Evolutionary conservation across 2,329 filamentous ascomycete species (phyloP), one percentile per base, ranked within the genome.

Genomic region (Pseudocercospora eumusae): DNA sequence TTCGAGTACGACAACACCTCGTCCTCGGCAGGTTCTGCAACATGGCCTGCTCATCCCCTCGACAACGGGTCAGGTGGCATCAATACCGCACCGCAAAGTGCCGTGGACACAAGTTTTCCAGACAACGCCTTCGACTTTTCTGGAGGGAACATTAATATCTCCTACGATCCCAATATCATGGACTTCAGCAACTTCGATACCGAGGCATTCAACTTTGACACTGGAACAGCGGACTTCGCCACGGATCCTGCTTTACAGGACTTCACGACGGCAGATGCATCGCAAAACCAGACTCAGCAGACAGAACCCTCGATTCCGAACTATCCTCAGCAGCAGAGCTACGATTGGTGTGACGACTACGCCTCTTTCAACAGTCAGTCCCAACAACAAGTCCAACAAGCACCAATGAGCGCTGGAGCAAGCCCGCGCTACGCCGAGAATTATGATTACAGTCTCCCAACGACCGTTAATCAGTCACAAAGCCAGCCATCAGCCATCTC

Each of bases 41-140:
- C 64, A 25, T 73, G 71, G 70, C 64, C 70, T 2, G 21, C 49
- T 11, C 21, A 44, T 3, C 61, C 63, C 6, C 42, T 67, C 25
- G 68, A 64, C 42, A 62, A 68, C 15, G 61, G 56, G 49, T 63
- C 45, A 27, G 45, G 49, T 11, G 57, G 52, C 8, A 27, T 53
- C 47, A 53, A 58, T 49, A 68, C 60, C 20, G 64, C 60, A 23
- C 66, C 57, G 44, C 50, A 61, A 15, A 64, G 60, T 52, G 61
- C 61, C 36, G 56, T 62, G 18, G 64, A 68, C 50, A 60, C 68
- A 8, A 57, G 58, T 4, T 49, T 50, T 4, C 67, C 73, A 27
- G 66, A 73, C 20, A 77, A 77, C 59, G 70, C 71, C 11, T 76
- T 78, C 64, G 76, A 79, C 64, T 79, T 80, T 69, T 69, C 66